A percentile compares a stretch with the other conserved stretches of the same genome.
Conservation (phyloP, 2,329 filamentous ascomycete species). For the Fusarium nygamai region DNA sequence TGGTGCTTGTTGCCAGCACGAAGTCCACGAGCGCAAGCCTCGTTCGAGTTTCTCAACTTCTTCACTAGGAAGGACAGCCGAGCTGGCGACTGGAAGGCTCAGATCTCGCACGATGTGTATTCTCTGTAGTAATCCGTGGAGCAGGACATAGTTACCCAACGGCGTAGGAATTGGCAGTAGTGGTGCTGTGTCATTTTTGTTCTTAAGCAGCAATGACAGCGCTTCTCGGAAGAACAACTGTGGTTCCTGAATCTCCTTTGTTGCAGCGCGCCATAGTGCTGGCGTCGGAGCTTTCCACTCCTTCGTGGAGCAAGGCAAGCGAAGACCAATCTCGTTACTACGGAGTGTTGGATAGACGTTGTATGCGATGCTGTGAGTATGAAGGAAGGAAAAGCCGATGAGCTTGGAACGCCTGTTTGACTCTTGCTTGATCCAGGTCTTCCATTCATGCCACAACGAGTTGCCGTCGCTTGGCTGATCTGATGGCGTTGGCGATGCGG, state of each 20-base stretch:
- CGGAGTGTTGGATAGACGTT: conserved; percentile 50
- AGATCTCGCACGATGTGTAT: conserved; percentile 52
- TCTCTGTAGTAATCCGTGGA: conserved; percentile 51
- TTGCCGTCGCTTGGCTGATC: background rate
- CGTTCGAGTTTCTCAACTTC: conserved; percentile 52
- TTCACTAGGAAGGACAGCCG: conserved; percentile 46
- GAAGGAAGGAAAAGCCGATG: conserved; percentile 52
- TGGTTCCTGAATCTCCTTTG: conserved; percentile 41
- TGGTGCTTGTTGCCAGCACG: conserved; percentile 52
- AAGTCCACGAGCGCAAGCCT: conserved; percentile 50
- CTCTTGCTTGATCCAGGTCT: conserved; percentile 47
- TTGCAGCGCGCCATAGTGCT: background rate
- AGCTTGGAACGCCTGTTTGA: conserved; percentile 49
- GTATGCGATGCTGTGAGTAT: conserved; percentile 53
- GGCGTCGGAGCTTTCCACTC: conserved; percentile 51
- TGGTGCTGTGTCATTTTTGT: conserved; percentile 34
- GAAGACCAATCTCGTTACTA: conserved; percentile 49
- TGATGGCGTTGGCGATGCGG: background rate
- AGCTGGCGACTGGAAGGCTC: conserved; percentile 47
- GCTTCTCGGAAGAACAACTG: conserved; percentile 52
- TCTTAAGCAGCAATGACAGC: conserved; percentile 46
- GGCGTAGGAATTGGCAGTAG: conserved; percentile 49
- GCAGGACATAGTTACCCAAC: conserved; percentile 50
- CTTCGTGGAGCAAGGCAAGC: conserved; percentile 49
- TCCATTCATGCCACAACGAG: conserved; percentile 38